Evolutionary conservation across 2,329 filamentous ascomycete species (phyloP), one percentile per base, ranked within the genome.

Genomic region (Pezicula radicicola): DNA sequence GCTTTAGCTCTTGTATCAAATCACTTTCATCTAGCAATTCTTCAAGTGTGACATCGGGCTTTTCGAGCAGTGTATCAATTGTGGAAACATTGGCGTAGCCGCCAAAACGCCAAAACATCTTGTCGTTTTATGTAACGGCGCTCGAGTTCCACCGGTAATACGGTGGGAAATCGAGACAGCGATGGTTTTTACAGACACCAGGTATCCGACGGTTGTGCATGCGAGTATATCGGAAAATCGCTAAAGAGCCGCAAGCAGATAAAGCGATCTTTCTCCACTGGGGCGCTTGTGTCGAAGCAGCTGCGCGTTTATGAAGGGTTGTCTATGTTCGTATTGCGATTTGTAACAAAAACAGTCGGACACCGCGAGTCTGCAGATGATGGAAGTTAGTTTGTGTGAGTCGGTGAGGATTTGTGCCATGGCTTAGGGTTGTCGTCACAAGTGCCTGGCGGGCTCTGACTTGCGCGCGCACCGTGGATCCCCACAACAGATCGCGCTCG

Each of bases 101-200:
- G 81, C 94, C 93, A 81, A 97, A 99, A 75, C 93, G 88, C 94
- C 94, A 99, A 75, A 99, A 99, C 94, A 99, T 99, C 78, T 73
- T 93, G 85, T 51, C 50, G 60, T 65, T 66, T 56, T 39, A 37
- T 43, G 60, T 62, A 46, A 62, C 51, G 48, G 61, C 56, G 51
- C 60, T 65, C 56, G 62, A 56, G 57, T 62, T 62, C 60, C 63
- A 60, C 60, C 57, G 48, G 46, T 49, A 35, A 33, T 47, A 55
- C 25, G 59, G 60, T 43, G 55, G 59, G 45, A 55, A 58, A 62
- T 57, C 33, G 53, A 62, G 57, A 46, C 54, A 51, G 43, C 46
- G 53, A 46, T 57, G 47, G 51, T 52, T 58, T 57, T 44, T 53
- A 49, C 49, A 54, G 51, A 55, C 50, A 54, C 49, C 51, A n/a